Base-by-base conservation (phyloP, 169 alveolate genomes). In the Sarcocystis neurona region DNA sequence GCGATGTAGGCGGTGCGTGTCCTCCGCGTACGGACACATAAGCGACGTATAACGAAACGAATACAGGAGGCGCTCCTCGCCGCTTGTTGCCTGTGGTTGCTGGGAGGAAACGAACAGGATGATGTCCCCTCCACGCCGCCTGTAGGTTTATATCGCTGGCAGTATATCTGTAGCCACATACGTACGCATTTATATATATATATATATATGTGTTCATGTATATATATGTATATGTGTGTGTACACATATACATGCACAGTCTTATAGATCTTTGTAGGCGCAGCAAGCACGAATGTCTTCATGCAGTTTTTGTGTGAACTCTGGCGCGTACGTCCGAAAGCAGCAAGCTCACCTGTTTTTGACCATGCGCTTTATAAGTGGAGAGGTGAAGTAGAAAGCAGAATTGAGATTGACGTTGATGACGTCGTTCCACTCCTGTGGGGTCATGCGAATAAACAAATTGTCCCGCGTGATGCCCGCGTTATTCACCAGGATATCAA, bases 391-490 rank as follows among this genome's bases (percentile, higher is more conserved):
- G 77, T 93, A 91, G 79, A 89, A 93, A 32, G 92, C 63, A 27
- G 95, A 93, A 85, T 94, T 95, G 75, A 96, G 88, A 89, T 97
- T 97, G 37, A 97, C 95, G 60, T 87, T 94, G 92, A 96, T 90
- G 78, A 97, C 96, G 56, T 95, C 91, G 74, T 95, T 96, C 99
- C 99, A 97, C 85, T 97, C 98, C 8, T 89, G 90, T 15, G 94
- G 97, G n/a, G 79, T 94, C 98, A 97, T 97, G 48, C 97, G 94
- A 68, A 92, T 72, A 86, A 96, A 93, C 39, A 96, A 74, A 60
- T 93, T 93, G 89, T 97, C 99, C 91, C 97, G 93, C 15, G 97
- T 91, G 58, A 97, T 96, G 23, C 99, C 99, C 27, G 99, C 99
- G 89, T 97, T 97, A 93, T 97, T 97, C 75, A 97, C 96, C 48